These are phyloP conservation scores for Rubus idaeus DNA, from an alignment of 306 rosid genomes.

Conservation along the genomic window DNA sequence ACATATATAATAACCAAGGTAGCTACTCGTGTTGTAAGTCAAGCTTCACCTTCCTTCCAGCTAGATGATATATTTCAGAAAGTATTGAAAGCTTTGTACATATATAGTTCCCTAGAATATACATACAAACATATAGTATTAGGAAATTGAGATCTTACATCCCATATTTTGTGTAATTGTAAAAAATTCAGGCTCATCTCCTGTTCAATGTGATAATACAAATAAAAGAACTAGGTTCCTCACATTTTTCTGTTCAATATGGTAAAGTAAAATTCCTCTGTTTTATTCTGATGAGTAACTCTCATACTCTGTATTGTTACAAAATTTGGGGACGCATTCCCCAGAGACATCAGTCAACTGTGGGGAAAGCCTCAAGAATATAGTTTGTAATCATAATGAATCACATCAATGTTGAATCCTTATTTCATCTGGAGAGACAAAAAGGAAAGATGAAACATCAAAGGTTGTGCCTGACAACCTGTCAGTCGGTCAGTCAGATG, in stretches of 20 bases:
- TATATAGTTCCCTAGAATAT: too few relatives aligned
- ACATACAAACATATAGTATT: too few relatives aligned
- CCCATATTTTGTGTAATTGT: too few relatives aligned
- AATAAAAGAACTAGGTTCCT: not conserved
- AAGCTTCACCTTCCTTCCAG: too few relatives aligned
- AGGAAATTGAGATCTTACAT: too few relatives aligned
- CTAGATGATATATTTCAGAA: too few relatives aligned
- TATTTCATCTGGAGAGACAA: conserved; percentile 8
- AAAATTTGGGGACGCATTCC: conserved; percentile 37
- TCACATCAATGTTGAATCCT: not conserved
- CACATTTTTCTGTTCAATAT: not conserved
- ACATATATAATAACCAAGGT: too few relatives aligned
- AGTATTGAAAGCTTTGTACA: too few relatives aligned
- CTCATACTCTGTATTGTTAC: conserved; percentile 20
- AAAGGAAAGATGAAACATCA: not conserved
- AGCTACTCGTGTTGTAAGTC: too few relatives aligned
- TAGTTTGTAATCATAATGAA: conserved; percentile 2
- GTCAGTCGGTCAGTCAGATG: conserved; percentile 53
- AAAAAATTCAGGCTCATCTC: too few relatives aligned
- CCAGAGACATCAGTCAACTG: conserved; percentile 18
- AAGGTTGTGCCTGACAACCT: not conserved
- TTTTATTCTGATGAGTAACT: conserved; percentile 29
- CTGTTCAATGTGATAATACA: too few relatives aligned
- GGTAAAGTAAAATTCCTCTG: not conserved
- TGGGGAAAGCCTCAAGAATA: conserved; percentile 40